Conservation (phyloP, 2,329 filamentous ascomycete genomes). For the Acrodontium crateriforme region DNA sequence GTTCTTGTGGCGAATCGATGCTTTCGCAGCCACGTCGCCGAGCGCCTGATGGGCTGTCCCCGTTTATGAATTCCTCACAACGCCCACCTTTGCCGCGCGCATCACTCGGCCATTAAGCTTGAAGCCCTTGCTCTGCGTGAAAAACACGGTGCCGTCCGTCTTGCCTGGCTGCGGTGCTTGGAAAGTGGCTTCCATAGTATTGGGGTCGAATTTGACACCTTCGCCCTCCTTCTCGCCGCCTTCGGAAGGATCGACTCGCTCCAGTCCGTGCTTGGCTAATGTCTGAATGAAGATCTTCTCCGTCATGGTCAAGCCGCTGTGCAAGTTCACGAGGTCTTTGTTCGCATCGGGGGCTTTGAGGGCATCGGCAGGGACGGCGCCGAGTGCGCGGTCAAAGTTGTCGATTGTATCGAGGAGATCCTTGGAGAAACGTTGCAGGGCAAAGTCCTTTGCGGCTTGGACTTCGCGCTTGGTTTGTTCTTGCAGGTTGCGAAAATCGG, state of each 20-base stretch:
- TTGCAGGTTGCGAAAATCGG: constrained; percentile 96
- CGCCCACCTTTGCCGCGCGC: constrained; percentile 84
- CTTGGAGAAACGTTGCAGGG: constrained; percentile 84
- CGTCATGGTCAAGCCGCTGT: constrained; percentile 91
- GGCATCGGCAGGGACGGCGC: constrained; percentile 63
- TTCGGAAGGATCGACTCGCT: constrained; percentile 64
- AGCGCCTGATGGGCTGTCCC: no score
- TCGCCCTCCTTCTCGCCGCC: constrained; percentile 42
- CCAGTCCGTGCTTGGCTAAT: constrained; percentile 84
- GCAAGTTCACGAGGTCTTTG: constrained; percentile 64
- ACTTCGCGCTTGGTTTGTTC: constrained; percentile 86
- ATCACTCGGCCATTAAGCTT: constrained; percentile 79
- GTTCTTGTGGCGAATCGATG: no score
- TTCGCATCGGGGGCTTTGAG: constrained; percentile 42
- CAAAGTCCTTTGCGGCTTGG: constrained; percentile 76
- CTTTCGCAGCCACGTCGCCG: no score
- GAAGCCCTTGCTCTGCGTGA: constrained; percentile 92
- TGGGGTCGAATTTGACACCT: constrained; percentile 69
- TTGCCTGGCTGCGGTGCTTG: constrained; percentile 78
- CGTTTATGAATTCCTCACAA: constrained; percentile 63
- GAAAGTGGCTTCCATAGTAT: constrained; percentile 92
- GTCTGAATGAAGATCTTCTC: constrained; percentile 77
- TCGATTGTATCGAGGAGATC: constrained; percentile 92
- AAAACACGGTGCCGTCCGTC: constrained; percentile 81
- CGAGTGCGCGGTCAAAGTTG: constrained; percentile 87